These are phyloP conservation scores for Ambispora gerdemannii DNA, from an alignment of 192 early-diverging fungal species.

Conservation along the genomic window DNA sequence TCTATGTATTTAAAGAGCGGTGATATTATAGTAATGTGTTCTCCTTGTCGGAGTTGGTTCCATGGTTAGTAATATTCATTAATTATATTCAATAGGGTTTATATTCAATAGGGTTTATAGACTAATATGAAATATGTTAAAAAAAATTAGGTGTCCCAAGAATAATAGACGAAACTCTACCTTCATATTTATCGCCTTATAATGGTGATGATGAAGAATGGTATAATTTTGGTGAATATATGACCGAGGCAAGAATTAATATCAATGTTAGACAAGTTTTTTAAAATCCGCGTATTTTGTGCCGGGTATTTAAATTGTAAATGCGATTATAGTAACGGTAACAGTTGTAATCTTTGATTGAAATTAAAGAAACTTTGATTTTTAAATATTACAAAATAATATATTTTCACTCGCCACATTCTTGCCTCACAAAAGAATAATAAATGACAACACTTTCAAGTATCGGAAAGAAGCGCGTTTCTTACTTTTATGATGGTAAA, in stretches of 20 bases:
- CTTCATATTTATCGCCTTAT: slow-evolving; percentile 51
- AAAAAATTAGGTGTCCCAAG: slow-evolving; percentile 70
- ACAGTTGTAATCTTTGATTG: no score
- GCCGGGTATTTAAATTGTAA: no score
- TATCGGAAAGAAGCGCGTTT: slow-evolving; percentile 46
- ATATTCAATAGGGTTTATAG: neutral
- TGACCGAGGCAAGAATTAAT: slow-evolving; percentile 76
- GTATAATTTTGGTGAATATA: slow-evolving; percentile 64
- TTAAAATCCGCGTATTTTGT: no score
- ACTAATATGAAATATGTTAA: neutral
- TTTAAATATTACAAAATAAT: no score
- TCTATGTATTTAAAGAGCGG: slow-evolving; percentile 79
- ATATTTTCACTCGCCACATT: no score
- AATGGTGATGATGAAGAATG: slow-evolving; percentile 55
- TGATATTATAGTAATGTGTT: slow-evolving; percentile 87
- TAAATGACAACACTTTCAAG: slow-evolving; percentile 1
- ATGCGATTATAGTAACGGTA: no score
- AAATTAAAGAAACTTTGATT: no score
- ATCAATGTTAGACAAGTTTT: slow-evolving; percentile 90
- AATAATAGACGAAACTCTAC: slow-evolving; percentile 71
- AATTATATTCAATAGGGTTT: neutral
- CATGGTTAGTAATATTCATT: slow-evolving; percentile 58
- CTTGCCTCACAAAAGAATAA: neutral
- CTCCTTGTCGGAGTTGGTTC: slow-evolving; percentile 67
- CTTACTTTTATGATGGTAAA: slow-evolving; percentile 65